Base-by-base conservation (phyloP, 768 basidiomycete genomes). In the Amanita rimosa region DNA sequence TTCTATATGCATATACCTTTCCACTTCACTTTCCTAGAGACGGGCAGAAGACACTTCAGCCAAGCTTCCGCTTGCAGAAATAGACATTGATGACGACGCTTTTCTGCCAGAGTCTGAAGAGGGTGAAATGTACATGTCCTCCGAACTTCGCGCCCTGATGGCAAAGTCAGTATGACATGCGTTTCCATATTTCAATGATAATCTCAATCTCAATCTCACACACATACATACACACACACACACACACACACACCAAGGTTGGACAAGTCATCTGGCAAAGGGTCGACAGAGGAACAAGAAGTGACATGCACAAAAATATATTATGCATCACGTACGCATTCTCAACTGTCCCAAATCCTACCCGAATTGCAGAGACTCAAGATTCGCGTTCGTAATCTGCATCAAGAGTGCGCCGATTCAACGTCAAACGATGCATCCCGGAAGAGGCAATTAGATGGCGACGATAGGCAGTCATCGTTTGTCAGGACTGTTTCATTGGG, bases 321-420 rank as follows among this genome's bases (percentile, higher is more conserved):
- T 62, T 96, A 94, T 59, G 87, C 94, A 0, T 98, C 96, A 0
- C 74, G 95, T 27, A 99, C 95, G 0, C 95, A 99, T 64, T 94
- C 94, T 1, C 95, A 99, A 58, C 76, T 99, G 3, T 74, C 92
- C 1, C 95, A 99, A 62, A 74, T 98, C 3, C 71, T 93, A 14
- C 83, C 85, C 3, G 96, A 99, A 59, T 70, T 97, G 8, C 73
- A 68, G 35, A 85, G 79, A 56, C 75, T 95, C n/a, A 71, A 71
- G 53, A 55, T 58, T 60, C 60, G 64, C 14, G 46, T 67, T 42
- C 47, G 55, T 22, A 61, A 61, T 16, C 44, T 60, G 39, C 60
- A 65, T 39, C 58, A 52, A 24, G 44, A 52, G 22, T 33, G 29
- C 33, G 34, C 44, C 34, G 17, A 49, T 21, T 38, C 52, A 43